Base-by-base conservation (phyloP, 257 asterid species). In the Solanum ossicruentum region DNA sequence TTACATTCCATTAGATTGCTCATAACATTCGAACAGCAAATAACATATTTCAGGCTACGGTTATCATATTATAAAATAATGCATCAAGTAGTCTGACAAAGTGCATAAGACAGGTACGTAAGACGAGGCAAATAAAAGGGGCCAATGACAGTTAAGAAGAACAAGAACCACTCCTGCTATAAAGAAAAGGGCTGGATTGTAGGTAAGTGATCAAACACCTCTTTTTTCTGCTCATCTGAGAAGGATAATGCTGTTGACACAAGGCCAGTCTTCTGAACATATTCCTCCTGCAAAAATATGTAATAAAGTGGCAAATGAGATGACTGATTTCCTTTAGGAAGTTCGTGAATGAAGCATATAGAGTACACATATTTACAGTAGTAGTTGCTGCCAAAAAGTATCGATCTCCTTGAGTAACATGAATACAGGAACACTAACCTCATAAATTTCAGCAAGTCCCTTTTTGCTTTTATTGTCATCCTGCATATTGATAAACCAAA, bases 191-290 rank as follows among this genome's bases (percentile, higher is more conserved):
- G 83, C 17, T 51, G 82, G 23, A 26, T 77, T 51, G 16, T 51
- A 51, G 82, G 63, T 16, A 63, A 26, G 43, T 5, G 47, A 51
- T 52, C 13, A 85, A 66, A 1, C 86, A 97, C 98, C 92, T 95
- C 99, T 93, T 92, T 93, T 92, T 94, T 97, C 87, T 95, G 98
- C 79, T 93, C 98, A 66, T 97, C 99, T 20, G 98, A 93, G 90
- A 94, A 91, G 54, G 99, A 80, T 84, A 94, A 12, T 39, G 93
- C 95, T 3, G 90, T 70, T 56, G 98, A 93, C 63, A 95, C 97
- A 11, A 97, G 94, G 77, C 99, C 99, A 73, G 97, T 92, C 88
- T 97, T 97, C 89, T 95, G 98, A 81, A 92, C 98, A 92, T 91
- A 97, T 70, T 95, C 99, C 77, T 92, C 97, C 99, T 97, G 95